These are phyloP conservation scores for Nitzschia palea DNA, from an alignment of 108 stramenopile species.

Conservation along the genomic window DNA sequence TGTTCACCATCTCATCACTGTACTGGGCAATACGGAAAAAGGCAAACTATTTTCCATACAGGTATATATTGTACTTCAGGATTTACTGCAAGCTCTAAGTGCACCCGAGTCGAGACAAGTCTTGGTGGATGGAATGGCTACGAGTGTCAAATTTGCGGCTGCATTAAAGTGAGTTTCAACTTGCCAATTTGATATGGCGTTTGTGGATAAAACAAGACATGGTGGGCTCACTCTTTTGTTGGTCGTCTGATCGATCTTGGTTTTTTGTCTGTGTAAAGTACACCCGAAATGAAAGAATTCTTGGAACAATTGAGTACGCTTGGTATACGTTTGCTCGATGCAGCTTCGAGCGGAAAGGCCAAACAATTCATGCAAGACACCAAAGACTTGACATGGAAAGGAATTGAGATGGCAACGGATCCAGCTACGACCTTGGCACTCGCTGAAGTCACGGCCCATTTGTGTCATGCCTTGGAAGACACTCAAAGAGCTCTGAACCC, in stretches of 20 bases:
- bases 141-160: slow-evolving; percentile 57
- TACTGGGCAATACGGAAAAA: slow-evolving; percentile 27
- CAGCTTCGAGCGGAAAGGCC: slow-evolving; percentile 49
- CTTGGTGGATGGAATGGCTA: slow-evolving; percentile 64
- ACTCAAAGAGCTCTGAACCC: slow-evolving; percentile 14
- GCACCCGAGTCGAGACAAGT: slow-evolving; percentile 58
- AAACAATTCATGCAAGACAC: slow-evolving; percentile 62
- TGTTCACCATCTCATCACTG: slow-evolving; percentile 42
- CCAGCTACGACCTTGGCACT: slow-evolving; percentile 60
- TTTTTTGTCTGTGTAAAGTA: slow-evolving; percentile 19
- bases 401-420: slow-evolving; percentile 58
- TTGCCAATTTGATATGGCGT: background rate
- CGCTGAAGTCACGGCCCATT: slow-evolving; percentile 81
- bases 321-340: slow-evolving; percentile 64
- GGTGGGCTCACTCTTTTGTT: background rate
- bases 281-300: slow-evolving; percentile 61
- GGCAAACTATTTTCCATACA: slow-evolving; percentile 28
- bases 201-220: no score
- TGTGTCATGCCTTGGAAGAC: slow-evolving; percentile 80
- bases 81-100: slow-evolving; percentile 38
- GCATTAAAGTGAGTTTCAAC: slow-evolving; percentile 54
- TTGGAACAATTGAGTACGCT: slow-evolving; percentile 60
- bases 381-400: slow-evolving; percentile 47
- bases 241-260: background rate
- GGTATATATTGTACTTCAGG: slow-evolving; percentile 15